Base-by-base conservation (phyloP, 306 rosid species). In the Vigna nakashimae region DNA sequence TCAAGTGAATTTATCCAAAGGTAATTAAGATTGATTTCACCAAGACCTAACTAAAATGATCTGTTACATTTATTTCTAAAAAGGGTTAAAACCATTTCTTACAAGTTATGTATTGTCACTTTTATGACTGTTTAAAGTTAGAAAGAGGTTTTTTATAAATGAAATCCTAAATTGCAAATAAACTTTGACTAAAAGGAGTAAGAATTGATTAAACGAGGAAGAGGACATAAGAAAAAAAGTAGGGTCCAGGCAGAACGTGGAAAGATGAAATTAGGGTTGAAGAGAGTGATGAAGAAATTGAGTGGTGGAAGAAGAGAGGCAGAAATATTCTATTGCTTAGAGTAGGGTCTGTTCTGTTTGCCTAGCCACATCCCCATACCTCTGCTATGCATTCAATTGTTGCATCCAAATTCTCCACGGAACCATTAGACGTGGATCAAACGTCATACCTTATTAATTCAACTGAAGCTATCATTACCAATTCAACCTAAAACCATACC, bases 381-480 rank as follows among this genome's bases (percentile, higher is more conserved):
- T 55, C 5, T 11, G 15, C 50, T 12, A 3, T 3, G 50, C 50
- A 45, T 45, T 55, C 15, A 5, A 7, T 20, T 20, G 51, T 6
- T 22, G 7, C 2, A 56, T 3, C 38, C 30, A 67, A 55, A 6
- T 67, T 65, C 14, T 42, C 60, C 60, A 68, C 65, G 42, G 40
- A 26, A 56, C 22, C 78, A 58, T n/a, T 13, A 14, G 48, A 59
- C 32, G 42, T 16, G 38, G 8, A 78, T 36, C 30, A 57, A 9
- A 78, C 71, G 82, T 57, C 82, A 69, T 40, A 32, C 55, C 0
- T 24, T 60, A 58, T 17, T 3, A 18, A 62, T 14, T 62, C 46
- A 7, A 13, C 18, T 57, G 4, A 18, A 4, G 28, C 17, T 56
- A 66, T 67, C 56, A 42, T 77, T 77, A 40, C 55, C 43, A 42